A percentile compares a stretch with the other conserved stretches of the same genome.
Conservation (phyloP, 1,284 basidiomycete genomes). For the Cutaneotrichosporon cutaneum region DNA sequence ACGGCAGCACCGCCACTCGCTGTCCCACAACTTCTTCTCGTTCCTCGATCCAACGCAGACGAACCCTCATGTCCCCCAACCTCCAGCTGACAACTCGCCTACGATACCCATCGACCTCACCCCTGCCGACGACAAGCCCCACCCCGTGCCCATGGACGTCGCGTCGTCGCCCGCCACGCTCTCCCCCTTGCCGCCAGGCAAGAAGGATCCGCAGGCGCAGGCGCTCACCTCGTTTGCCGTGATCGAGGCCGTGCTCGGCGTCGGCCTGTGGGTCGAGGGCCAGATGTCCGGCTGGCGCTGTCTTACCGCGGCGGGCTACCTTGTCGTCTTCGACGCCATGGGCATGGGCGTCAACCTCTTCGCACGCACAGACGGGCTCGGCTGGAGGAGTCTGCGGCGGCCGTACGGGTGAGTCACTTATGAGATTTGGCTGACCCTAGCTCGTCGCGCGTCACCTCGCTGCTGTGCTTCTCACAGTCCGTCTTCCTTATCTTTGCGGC, state of each 20-base stretch:
- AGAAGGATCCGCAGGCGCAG: conserved; percentile 47
- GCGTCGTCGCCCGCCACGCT: conserved; percentile 30
- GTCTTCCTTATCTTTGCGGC: conserved; percentile 87
- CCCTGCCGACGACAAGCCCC: conserved; percentile 29
- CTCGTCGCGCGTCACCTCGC: conserved; percentile 68
- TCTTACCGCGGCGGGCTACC: conserved; percentile 88
- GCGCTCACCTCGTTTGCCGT: conserved; percentile 52
- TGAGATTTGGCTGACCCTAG: conserved; percentile 54
- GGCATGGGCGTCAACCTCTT: conserved; percentile 66
- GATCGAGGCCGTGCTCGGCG: conserved; percentile 57
- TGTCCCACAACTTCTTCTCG: conserved; percentile 91
- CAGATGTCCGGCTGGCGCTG: conserved; percentile 84
- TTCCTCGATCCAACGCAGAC: conserved; percentile 66
- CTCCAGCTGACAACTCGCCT: conserved; percentile 8
- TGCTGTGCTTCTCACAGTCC: conserved; percentile 80
- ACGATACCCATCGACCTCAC: conserved; percentile 19
- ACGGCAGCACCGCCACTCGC: conserved; percentile 74
- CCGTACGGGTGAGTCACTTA: conserved; percentile 68
- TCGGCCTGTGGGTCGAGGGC: conserved; percentile 79
- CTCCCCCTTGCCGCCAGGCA: conserved; percentile 35
- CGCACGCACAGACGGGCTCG: conserved; percentile 49
- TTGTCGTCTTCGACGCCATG: conserved; percentile 91
- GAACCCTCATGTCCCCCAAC: conserved; percentile 30
- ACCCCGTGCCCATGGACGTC: conserved; percentile 34
- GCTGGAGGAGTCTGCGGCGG: conserved; percentile 49